These are phyloP conservation scores for Hypomontagnella submonticulosa DNA, from an alignment of 495 filamentous ascomycete species.

Conservation along the genomic window DNA sequence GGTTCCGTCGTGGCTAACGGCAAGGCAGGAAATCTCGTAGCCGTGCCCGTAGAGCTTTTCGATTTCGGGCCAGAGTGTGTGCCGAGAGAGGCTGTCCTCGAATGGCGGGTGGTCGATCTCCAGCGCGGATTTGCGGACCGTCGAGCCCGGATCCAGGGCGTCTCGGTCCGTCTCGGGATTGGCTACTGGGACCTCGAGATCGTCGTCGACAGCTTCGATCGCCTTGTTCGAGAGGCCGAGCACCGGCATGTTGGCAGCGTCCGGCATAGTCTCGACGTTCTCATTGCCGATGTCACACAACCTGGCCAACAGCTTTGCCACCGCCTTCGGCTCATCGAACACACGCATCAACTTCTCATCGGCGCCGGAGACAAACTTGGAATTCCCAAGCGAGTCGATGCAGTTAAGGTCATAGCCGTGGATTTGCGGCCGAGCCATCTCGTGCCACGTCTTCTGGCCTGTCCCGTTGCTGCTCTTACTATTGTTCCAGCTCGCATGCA, in stretches of 20 bases:
- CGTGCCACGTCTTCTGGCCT: conserved; percentile 78
- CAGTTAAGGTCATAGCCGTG: conserved; percentile 99
- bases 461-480: conserved; percentile 13
- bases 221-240: conserved; percentile 97
- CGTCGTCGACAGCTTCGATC: conserved; percentile 69
- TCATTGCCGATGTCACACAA: conserved; percentile 69
- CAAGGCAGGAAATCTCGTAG: conserved; percentile 94
- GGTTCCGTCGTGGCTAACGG: conserved; percentile 76
- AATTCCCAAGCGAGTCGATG: conserved; percentile 74
- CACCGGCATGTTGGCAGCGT: conserved; percentile 92
- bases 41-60: conserved; percentile 99
- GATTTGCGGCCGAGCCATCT: conserved; percentile 94
- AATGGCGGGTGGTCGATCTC: conserved; percentile 77
- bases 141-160: conserved; percentile 55
- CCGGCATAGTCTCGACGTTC: conserved; percentile 68
- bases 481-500: conserved; percentile 84
- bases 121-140: conserved; percentile 56
- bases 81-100: conserved; percentile 87
- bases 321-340: conserved; percentile 88
- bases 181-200: conserved; percentile 54
- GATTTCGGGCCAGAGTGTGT: conserved; percentile 94
- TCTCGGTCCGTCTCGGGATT: conserved; percentile 52
- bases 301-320: conserved; percentile 75
- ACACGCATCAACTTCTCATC: conserved; percentile 97
- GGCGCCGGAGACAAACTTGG: conserved; percentile 91